phyloP scores from a whole-genome alignment of 2,329 filamentous ascomycete species.

The Beauveria asiatica region DNA sequence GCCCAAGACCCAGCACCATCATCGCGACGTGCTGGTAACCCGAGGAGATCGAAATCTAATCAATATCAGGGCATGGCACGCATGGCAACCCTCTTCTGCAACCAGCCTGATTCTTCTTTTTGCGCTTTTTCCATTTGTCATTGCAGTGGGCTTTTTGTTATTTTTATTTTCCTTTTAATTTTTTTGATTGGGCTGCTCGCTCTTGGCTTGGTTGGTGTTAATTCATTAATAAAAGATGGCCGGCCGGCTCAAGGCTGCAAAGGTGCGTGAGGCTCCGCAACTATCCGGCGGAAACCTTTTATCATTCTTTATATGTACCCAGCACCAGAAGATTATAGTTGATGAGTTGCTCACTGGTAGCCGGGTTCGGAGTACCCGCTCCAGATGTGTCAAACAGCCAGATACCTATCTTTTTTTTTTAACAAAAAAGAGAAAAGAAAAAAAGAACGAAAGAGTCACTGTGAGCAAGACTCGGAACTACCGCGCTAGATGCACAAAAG shows the following conservation, averaged over 20 bases:
- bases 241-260: background rate
- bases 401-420: too few relatives aligned
- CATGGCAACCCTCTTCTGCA: too few relatives aligned
- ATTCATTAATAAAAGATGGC: background rate
- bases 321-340: too few relatives aligned
- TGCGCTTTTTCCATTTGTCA: conserved; percentile 2
- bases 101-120: background rate
- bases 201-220: background rate
- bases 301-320: background rate
- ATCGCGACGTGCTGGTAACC: too few relatives aligned
- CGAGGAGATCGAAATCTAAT: too few relatives aligned
- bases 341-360: background rate
- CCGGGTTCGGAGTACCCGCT: background rate
- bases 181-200: background rate
- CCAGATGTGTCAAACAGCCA: too few relatives aligned
- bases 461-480: too few relatives aligned
- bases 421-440: too few relatives aligned
- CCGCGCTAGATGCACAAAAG: too few relatives aligned
- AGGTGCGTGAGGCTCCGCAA: background rate
- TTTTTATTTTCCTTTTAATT: background rate
- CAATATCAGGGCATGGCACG: too few relatives aligned
- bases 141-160: background rate
- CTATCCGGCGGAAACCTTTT: conserved; percentile 5
- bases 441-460: too few relatives aligned
- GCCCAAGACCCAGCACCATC: too few relatives aligned